Evolutionary conservation across 2,329 filamentous ascomycete species (phyloP).

Genomic region (Ascochyta pisi): DNA sequence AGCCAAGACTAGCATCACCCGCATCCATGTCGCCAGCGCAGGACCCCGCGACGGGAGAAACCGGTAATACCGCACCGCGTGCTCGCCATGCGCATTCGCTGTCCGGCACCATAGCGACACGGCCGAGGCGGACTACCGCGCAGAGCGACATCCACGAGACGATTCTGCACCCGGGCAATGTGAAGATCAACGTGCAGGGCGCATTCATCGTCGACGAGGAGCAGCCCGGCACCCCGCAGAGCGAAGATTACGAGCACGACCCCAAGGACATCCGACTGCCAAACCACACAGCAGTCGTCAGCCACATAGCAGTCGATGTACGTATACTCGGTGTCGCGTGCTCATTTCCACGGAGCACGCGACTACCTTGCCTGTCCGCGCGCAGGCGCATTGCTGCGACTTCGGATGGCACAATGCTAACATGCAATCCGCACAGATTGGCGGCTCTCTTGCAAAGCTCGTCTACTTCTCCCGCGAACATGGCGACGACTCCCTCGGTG

Average conservation of each 20-base stretch:
- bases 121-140: slow-evolving; percentile 38
- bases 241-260: slow-evolving; percentile 69
- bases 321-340: slow-evolving; percentile 48
- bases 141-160: slow-evolving; percentile 57
- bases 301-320: slow-evolving; percentile 96
- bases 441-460: slow-evolving; percentile 92
- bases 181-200: slow-evolving; percentile 95
- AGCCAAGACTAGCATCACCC: slow-evolving; percentile 43
- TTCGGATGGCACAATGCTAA: slow-evolving; percentile 24
- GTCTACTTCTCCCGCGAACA: slow-evolving; percentile 96
- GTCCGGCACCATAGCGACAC: slow-evolving; percentile 23
- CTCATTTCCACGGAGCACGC: slow-evolving; percentile 23
- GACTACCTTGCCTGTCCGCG: slow-evolving; percentile 5
- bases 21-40: slow-evolving; percentile 41
- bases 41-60: slow-evolving; percentile 43
- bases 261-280: slow-evolving; percentile 95
- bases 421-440: slow-evolving; percentile 68
- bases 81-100: slow-evolving; percentile 18
- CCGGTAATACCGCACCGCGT: slow-evolving; percentile 32
- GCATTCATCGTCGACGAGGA: slow-evolving; percentile 92
- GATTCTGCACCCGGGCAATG: slow-evolving; percentile 68
- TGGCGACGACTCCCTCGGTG: slow-evolving; percentile 78
- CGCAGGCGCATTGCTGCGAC: neutral
- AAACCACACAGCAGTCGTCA: slow-evolving; percentile 93
- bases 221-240: slow-evolving; percentile 55